Base-by-base conservation (phyloP, 345 rosid species). In the Heritiera littoralis region DNA sequence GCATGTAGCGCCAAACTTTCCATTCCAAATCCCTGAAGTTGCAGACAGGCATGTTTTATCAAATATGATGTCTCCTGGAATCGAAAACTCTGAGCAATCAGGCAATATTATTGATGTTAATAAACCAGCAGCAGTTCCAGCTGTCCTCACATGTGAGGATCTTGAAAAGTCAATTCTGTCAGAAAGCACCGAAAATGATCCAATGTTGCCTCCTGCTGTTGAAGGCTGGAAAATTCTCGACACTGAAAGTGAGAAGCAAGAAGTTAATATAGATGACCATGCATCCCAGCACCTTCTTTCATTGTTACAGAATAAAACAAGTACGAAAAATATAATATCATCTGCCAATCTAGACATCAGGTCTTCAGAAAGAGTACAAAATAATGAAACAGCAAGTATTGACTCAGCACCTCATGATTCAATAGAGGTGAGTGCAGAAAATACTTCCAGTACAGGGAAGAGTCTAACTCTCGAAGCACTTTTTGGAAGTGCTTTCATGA, bases 61-160 rank as follows among this genome's bases (percentile, higher is more conserved):
- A 64, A 82, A 77, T 66, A 20, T 61, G 65, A 52, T 40, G 15
- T 49, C 80, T 68, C 65, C 38, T 60, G 28, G 80, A 55, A 63
- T 75, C 82, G 90, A 79, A 81, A 83, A 78, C 55, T 30, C 68
- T 9, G 85, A 82, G 75, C 85, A 83, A 81, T 38, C 80, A 43
- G 32, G 77, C 70, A 82, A 81, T 52, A 67, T 59, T 46, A 69
- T 45, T 54, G 71, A 41, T 64, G 67, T 43, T 74, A 77, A 61
- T 41, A 83, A 89, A 66, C 75, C 82, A 81, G 84, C 86, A 75
- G 82, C 80, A 74, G 88, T 77, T 83, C 86, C 90, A 45, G 83
- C 97, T 78, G 91, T 96, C 76, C 95, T 96, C 82, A 96, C 99
- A 70, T 96, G 99, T 77, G 99, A 92, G 89, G 99, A 96, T 86